phyloP scores from a whole-genome alignment of 805 yeast species.

The Brettanomyces nanus region DNA sequence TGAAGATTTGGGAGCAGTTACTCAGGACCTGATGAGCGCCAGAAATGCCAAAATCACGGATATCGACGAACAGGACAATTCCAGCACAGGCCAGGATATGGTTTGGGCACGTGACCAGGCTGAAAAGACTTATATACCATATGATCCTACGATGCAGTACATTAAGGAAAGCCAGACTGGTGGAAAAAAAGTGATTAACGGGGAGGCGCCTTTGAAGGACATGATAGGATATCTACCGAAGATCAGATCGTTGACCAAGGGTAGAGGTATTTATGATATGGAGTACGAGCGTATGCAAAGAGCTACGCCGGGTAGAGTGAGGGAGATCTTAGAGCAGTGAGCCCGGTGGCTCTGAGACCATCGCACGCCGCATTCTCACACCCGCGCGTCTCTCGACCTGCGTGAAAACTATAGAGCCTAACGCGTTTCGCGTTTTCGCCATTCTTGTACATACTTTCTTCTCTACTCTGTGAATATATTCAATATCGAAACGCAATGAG shows the following conservation, averaged over 20 bases:
- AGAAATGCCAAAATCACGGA: slow-evolving; percentile 69
- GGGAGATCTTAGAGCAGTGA: slow-evolving; percentile 23
- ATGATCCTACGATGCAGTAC: slow-evolving; percentile 54
- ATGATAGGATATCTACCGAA: slow-evolving; percentile 84
- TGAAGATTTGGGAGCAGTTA: slow-evolving; percentile 70
- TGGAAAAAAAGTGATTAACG: slow-evolving; percentile 53
- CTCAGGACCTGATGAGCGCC: slow-evolving; percentile 74
- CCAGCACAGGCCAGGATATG: slow-evolving; percentile 24
- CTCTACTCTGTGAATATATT: too few species aligned
- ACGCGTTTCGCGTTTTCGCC: neutral
- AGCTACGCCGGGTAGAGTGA: slow-evolving; percentile 45
- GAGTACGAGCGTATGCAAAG: slow-evolving; percentile 64
- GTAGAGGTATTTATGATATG: slow-evolving; percentile 81
- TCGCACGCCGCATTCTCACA: too few species aligned
- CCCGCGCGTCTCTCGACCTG: neutral
- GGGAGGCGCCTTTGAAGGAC: slow-evolving; percentile 76
- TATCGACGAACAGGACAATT: slow-evolving; percentile 52
- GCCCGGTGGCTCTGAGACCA: too few species aligned
- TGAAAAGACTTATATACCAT: slow-evolving; percentile 60
- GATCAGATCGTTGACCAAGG: slow-evolving; percentile 79
- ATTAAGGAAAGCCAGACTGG: slow-evolving; percentile 16
- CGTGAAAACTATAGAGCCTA: neutral
- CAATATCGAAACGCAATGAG: too few species aligned
- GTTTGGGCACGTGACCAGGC: slow-evolving; percentile 49
- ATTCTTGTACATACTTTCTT: neutral